Base-by-base conservation (phyloP, 2,329 filamentous ascomycete genomes). In the Nemania abortiva region DNA sequence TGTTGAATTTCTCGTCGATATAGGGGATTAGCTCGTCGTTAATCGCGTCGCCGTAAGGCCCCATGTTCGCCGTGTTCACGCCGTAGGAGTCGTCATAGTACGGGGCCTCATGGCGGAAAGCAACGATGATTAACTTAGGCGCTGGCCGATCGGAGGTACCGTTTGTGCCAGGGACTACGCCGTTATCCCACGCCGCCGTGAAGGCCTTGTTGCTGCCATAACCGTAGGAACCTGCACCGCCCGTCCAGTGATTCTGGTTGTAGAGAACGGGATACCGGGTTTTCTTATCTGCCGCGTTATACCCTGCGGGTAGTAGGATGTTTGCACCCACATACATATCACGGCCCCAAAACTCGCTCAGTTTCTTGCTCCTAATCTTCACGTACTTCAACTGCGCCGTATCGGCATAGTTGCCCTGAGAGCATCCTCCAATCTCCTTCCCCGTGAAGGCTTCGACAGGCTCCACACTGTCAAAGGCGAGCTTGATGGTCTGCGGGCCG, bases 281-380 rank as follows among this genome's bases (percentile, higher is more conserved):
- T 9, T 68, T 22, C 56, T 69, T 65, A 49, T 74, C 70, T 0
- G 49, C 15, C 3, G 73, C 57, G 22, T 74, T 22, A 56, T 74
- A 74, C n/a, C 69, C 73, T 13, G 68, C 45, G 15, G 73, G 73
- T 4, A 74, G 72, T 20, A 74, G 62, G 22, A 74, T 45, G 27
- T 70, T 74, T 5, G 73, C 73, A 52, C 73, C 73, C 10, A 74
- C 72, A 59, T 74, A 74, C 72, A 74, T 74, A 65, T 74, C 73
- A 55, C 73, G 72, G 27, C 67, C 69, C 73, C 73, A 74, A 61
- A 73, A 74, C 31, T 65, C 24, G 54, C 65, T 71, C 15, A 74
- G 64, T 39, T 64, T 69, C 45, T 68, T 63, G 54, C 72, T 73
- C 54, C 54, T 72, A 42, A 74, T 74, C 67, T 74, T 74, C 15